Evolutionary conservation across 2,329 filamentous ascomycete species (phyloP).

Genomic region (Pyrenophora tritici-repentis): DNA sequence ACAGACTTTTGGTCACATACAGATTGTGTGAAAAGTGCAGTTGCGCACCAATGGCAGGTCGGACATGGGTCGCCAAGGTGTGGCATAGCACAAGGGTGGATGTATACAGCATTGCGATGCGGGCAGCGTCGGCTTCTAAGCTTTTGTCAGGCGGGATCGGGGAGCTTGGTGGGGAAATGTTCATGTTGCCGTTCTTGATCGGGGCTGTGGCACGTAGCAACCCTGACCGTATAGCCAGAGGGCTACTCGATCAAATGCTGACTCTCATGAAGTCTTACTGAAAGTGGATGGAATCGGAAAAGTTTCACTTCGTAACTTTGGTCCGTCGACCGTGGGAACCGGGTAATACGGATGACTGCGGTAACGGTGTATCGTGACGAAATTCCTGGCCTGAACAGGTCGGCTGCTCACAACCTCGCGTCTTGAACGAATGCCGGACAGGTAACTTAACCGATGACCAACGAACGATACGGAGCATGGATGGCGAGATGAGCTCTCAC

Average conservation of each 20-base stretch:
- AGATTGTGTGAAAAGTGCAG: background rate
- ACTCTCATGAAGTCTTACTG: too few relatives aligned
- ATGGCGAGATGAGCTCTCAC: background rate
- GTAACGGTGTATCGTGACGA: background rate
- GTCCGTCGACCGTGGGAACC: background rate
- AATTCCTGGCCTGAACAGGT: background rate
- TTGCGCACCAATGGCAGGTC: background rate
- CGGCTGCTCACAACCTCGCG: background rate
- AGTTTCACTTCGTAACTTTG: too few relatives aligned
- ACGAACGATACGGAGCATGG: background rate
- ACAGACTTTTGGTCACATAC: slow-evolving; percentile 2
- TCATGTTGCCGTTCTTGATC: too few relatives aligned
- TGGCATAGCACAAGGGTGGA: background rate
- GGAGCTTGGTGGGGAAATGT: too few relatives aligned
- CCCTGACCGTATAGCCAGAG: too few relatives aligned
- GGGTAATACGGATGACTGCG: too few relatives aligned
- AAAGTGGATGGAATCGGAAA: too few relatives aligned
- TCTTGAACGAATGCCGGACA: background rate
- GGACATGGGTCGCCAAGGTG: background rate
- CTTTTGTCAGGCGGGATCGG: background rate
- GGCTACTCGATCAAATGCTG: too few relatives aligned
- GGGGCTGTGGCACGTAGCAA: too few relatives aligned
- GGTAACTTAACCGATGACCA: slow-evolving; percentile 5
- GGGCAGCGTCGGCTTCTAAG: background rate
- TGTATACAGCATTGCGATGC: background rate